phyloP scores from a whole-genome alignment of 768 basidiomycete genomes.

The Boletus sp. region DNA sequence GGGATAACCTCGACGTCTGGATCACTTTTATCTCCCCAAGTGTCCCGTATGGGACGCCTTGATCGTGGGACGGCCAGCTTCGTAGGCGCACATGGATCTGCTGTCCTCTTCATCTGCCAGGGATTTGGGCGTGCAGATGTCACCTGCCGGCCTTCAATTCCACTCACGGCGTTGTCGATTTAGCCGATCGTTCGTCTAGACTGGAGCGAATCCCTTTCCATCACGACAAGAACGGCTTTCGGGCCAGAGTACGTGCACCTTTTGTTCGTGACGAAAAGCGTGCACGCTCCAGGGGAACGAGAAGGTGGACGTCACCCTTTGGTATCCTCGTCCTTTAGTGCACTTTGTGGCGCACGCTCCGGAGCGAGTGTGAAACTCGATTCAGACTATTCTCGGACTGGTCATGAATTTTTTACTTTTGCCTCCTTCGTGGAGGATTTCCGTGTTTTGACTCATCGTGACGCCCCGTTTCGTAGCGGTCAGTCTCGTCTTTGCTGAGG shows the following conservation, averaged over 20 bases:
- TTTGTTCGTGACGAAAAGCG: neutral
- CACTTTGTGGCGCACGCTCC: slow-evolving; percentile 24
- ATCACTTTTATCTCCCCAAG: slow-evolving; percentile 15
- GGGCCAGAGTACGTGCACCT: neutral
- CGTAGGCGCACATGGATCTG: fast-evolving
- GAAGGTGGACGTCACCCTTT: slow-evolving; percentile 6
- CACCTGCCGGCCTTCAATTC: neutral
- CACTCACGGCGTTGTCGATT: neutral
- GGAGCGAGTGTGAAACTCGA: slow-evolving; percentile 25
- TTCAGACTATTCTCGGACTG: slow-evolving; percentile 33
- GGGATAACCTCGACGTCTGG: neutral
- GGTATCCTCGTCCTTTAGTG: slow-evolving; percentile 25
- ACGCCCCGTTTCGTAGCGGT: neutral
- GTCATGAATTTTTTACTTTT: slow-evolving; percentile 14
- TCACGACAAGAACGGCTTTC: neutral
- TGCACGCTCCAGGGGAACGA: slow-evolving; percentile 20
- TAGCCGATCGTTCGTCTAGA: neutral
- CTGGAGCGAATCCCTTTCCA: neutral
- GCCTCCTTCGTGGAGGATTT: slow-evolving; percentile 11
- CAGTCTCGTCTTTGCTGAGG: neutral
- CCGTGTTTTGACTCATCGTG: neutral
- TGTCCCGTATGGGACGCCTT: slow-evolving; percentile 14
- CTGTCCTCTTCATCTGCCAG: neutral
- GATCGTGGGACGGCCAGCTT: neutral
- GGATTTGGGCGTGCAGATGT: neutral